phyloP scores from a whole-genome alignment of 371 early-diverging fungal genomes.

The Vairimorpha ceranae region DNA sequence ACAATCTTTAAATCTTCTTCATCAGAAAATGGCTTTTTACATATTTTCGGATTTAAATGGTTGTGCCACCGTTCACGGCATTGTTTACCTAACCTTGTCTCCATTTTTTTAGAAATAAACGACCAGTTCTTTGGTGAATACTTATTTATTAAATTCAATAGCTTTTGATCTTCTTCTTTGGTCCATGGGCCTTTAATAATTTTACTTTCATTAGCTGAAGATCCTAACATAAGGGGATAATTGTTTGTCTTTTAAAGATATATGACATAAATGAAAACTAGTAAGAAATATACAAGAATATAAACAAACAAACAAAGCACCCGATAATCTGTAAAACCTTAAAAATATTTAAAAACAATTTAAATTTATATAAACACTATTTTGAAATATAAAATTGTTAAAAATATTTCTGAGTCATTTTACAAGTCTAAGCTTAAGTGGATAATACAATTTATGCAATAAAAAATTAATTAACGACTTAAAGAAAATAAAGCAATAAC shows the following conservation, averaged over 20 bases:
- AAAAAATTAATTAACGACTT: too few relatives aligned
- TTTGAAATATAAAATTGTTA: too few relatives aligned
- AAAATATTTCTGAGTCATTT: too few relatives aligned
- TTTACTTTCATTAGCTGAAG: background rate
- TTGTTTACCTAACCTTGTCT: slow-evolving; percentile 63
- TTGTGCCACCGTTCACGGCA: slow-evolving; percentile 65
- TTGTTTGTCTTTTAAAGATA: background rate
- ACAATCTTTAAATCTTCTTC: slow-evolving; percentile 59
- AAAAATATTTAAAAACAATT: too few relatives aligned
- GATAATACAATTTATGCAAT: too few relatives aligned
- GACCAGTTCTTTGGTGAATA: slow-evolving; percentile 63
- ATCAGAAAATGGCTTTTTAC: slow-evolving; percentile 61
- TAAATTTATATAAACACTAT: too few relatives aligned
- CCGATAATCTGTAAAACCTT: too few relatives aligned
- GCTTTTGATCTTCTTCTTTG: slow-evolving; percentile 61
- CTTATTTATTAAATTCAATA: slow-evolving; percentile 50
- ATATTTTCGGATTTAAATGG: slow-evolving; percentile 62
- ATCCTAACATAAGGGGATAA: background rate
- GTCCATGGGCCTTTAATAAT: slow-evolving; percentile 63
- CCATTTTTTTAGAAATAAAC: slow-evolving; percentile 58
- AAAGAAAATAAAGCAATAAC: too few relatives aligned
- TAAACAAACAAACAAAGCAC: background rate
- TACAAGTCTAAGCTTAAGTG: too few relatives aligned
- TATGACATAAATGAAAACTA: background rate
- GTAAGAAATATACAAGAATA: background rate